A percentile compares a stretch with the other conserved stretches of the same genome.
These are phyloP conservation scores for Melocanna baccifera DNA, from an alignment of 176 grass and related monocot genomes.

Conservation along the genomic window DNA sequence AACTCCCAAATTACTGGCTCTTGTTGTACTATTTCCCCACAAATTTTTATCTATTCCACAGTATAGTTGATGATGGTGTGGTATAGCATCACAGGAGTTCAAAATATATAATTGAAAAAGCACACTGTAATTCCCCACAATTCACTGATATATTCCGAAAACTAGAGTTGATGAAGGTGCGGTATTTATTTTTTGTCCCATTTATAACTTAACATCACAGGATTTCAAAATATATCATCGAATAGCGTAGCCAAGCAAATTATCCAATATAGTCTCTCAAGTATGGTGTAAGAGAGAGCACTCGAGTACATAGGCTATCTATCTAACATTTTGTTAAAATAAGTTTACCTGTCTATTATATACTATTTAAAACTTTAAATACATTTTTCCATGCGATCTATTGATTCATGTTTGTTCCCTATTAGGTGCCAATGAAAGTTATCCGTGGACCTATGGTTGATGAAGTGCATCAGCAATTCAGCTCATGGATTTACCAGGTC, in stretches of 20 bases:
- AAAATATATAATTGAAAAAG: neutral
- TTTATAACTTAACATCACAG: neutral
- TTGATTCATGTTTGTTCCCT: neutral
- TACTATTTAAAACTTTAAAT: neutral
- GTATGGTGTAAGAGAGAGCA: neutral
- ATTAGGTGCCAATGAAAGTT: slow-evolving; percentile 63
- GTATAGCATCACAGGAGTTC: neutral
- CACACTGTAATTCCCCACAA: neutral
- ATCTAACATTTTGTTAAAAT: neutral
- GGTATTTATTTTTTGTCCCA: neutral
- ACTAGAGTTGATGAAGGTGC: neutral
- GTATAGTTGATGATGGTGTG: neutral
- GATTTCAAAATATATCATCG: neutral
- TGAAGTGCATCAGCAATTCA: slow-evolving; percentile 90
- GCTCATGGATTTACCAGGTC: slow-evolving; percentile 90
- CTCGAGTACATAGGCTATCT: neutral
- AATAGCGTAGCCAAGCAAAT: neutral
- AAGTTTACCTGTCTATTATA: neutral
- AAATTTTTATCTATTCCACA: neutral
- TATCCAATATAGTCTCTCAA: neutral
- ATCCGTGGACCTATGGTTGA: slow-evolving; percentile 64
- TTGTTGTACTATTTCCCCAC: neutral
- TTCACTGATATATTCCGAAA: neutral
- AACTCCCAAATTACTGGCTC: neutral
- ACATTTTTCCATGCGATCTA: neutral